A percentile compares a stretch with the other conserved stretches of the same genome.
Evolutionary conservation across 352 stramenopile genomes (phyloP).

Genomic region (Phytopythium oedochilum): DNA sequence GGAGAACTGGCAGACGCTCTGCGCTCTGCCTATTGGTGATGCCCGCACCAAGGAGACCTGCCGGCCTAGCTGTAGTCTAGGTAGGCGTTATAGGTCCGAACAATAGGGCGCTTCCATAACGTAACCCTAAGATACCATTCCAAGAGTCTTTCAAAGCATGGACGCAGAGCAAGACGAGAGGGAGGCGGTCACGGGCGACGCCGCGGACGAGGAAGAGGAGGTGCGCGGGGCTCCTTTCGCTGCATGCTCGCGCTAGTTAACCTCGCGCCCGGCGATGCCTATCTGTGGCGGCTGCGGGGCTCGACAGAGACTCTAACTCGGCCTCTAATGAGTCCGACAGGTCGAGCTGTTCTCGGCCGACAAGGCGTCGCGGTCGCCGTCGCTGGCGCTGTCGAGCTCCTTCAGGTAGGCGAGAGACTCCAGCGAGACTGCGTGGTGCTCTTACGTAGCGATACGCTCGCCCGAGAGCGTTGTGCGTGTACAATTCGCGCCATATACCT

Average conservation of each 20-base stretch:
- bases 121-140: not conserved
- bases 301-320: not conserved
- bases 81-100: no score
- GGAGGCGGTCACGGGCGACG: not conserved
- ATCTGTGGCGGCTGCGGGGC: no score
- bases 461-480: not conserved
- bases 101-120: no score
- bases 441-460: no score
- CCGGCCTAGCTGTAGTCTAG: no score
- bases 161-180: not conserved
- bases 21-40: no score
- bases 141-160: constrained; percentile 3
- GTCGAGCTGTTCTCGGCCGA: constrained; percentile 24
- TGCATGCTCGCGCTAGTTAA: not conserved
- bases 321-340: not conserved
- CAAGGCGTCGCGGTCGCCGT: constrained; percentile 2
- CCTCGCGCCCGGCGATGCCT: no score
- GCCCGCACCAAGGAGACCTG: no score
- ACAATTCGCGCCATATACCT: no score
- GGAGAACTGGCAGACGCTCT: no score
- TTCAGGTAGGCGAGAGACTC: constrained; percentile 4
- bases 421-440: not conserved
- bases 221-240: not conserved
- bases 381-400: not conserved
- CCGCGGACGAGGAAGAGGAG: constrained; percentile 5